Evolutionary conservation across 306 rosid species (phyloP).

Genomic region (Cucumis sativus): Cucumber_9930_V3 NC_026661.2:14587501-14588000

Average conservation of each 20-base stretch:
- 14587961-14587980: background rate
- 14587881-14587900: constrained; percentile 99
- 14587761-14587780: constrained; percentile 98
- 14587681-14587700: constrained; percentile 16
- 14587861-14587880: constrained; percentile 96
- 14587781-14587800: constrained; percentile 99
- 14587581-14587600: constrained; percentile 42
- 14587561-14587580: constrained; percentile 32
- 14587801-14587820: constrained; percentile 96
- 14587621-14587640: constrained; percentile 87
- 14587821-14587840: constrained; percentile 93
- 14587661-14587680: constrained; percentile 55
- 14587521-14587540: background rate
- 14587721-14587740: background rate
- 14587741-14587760: constrained; percentile 43
- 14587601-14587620: constrained; percentile 51
- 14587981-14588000: too few relatives aligned
- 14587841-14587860: constrained; percentile 91
- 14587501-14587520: background rate
- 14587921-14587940: background rate
- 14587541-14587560: background rate
- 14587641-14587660: constrained; percentile 87
- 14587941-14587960: background rate
- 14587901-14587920: background rate
- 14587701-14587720: background rate